Conservation (phyloP, 495 filamentous ascomycete species). For the Staphylotrichum longicolle region DNA sequence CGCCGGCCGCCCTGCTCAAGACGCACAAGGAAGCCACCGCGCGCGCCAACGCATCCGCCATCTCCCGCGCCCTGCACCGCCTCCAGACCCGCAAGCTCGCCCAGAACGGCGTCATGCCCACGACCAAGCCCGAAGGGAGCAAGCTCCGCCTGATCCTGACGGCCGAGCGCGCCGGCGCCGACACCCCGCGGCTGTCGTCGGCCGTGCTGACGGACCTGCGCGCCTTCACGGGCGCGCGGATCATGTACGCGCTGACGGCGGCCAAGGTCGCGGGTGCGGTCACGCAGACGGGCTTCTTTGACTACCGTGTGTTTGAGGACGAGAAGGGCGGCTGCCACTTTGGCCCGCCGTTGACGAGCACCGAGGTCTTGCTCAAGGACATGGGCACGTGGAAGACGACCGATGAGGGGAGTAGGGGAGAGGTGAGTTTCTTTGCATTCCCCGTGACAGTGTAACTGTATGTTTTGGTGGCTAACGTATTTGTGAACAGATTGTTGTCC, state of each 20-base stretch:
- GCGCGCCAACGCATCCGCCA: constrained; percentile 45
- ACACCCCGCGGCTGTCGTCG: constrained; percentile 57
- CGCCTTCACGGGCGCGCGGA: constrained; percentile 71
- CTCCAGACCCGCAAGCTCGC: constrained; percentile 65
- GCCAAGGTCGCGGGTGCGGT: constrained; percentile 81
- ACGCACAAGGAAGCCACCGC: constrained; percentile 55
- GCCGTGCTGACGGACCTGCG: constrained; percentile 73
- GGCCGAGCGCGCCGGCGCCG: constrained; percentile 55
- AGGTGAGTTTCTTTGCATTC: constrained; percentile 46
- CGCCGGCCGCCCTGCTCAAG: constrained; percentile 66
- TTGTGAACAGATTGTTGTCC: constrained; percentile 55
- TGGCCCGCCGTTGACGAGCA: constrained; percentile 73
- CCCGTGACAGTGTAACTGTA: neutral
- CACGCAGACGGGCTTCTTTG: constrained; percentile 77
- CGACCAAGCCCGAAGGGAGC: constrained; percentile 54
- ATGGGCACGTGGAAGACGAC: constrained; percentile 56
- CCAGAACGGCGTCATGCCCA: constrained; percentile 69
- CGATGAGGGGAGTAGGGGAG: constrained; percentile 58
- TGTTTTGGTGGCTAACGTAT: constrained; percentile 2
- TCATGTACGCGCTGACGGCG: constrained; percentile 83
- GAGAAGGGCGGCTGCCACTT: constrained; percentile 65
- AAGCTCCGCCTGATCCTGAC: constrained; percentile 74
- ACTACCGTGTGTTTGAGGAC: constrained; percentile 68
- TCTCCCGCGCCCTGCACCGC: constrained; percentile 58
- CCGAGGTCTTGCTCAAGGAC: constrained; percentile 71